A percentile compares a stretch with the other conserved stretches of the same genome.
Conservation (phyloP, 202 grass and related monocot species). For the Setaria viridis region DNA sequence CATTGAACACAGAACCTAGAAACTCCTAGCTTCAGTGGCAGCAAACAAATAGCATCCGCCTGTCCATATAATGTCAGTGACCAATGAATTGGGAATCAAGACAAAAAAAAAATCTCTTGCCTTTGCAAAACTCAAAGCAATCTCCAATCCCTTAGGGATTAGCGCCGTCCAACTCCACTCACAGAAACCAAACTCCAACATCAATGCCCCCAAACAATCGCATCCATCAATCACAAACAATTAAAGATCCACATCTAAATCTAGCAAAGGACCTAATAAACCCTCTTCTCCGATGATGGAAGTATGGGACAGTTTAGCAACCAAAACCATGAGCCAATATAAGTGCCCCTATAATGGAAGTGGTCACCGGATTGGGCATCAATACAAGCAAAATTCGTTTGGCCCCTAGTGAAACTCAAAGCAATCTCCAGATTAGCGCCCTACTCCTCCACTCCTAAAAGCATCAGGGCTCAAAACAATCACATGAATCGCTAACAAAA, state of each 20-base stretch:
- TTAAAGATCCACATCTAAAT: conserved; percentile 17
- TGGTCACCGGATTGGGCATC: background rate
- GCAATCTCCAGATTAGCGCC: background rate
- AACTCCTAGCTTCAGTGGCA: background rate
- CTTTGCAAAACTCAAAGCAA: background rate
- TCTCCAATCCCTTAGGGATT: background rate
- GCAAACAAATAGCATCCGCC: background rate
- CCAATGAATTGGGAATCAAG: background rate
- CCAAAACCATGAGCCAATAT: background rate
- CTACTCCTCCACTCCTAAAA: background rate
- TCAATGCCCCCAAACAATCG: conserved; percentile 8
- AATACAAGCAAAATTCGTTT: background rate
- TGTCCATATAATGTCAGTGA: background rate
- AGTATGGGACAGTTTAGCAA: conserved; percentile 31
- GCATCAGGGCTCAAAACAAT: background rate
- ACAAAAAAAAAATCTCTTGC: background rate
- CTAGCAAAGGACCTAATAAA: conserved; percentile 16
- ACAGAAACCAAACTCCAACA: background rate
- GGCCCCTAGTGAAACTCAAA: background rate
- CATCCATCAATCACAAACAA: conserved; percentile 8
- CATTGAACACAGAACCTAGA: background rate
- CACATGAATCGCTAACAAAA: conserved; percentile 1
- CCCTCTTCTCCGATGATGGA: background rate
- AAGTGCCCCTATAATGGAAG: background rate
- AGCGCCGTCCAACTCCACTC: background rate